Conservation (phyloP, 73 alveolate genomes). For the Durusdinium trenchii region DNA sequence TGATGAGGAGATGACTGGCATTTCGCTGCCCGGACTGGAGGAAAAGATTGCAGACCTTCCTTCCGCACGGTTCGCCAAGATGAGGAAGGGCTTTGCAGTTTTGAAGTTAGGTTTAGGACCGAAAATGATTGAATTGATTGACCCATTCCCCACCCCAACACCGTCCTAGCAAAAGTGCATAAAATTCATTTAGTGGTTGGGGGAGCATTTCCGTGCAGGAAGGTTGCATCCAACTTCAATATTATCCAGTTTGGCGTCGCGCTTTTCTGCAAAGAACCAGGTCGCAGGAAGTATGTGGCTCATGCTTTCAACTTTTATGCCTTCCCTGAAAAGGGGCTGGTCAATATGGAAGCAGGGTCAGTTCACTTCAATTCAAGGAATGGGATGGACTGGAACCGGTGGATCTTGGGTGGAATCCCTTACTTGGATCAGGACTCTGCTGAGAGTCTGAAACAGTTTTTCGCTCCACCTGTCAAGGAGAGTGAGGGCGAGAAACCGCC, state of each 20-base stretch:
- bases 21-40: slow-evolving; percentile 54
- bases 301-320: slow-evolving; percentile 63
- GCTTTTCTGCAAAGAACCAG: slow-evolving; percentile 1
- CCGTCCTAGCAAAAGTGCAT: not conserved
- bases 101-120: not conserved
- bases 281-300: not conserved
- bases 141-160: not conserved
- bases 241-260: slow-evolving; percentile 83
- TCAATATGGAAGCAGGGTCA: slow-evolving; percentile 80
- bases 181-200: not conserved
- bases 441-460: not conserved
- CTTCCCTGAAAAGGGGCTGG: slow-evolving; percentile 49
- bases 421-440: slow-evolving; percentile 58
- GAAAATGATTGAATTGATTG: not conserved
- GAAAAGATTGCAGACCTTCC: slow-evolving; percentile 33
- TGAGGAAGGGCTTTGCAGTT: not conserved
- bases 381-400: slow-evolving; percentile 80
- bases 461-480: not conserved
- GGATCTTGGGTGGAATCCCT: slow-evolving; percentile 82
- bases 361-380: slow-evolving; percentile 79
- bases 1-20: slow-evolving; percentile 83
- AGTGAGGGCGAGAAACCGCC: not conserved
- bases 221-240: slow-evolving; percentile 48
- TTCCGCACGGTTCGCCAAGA: slow-evolving; percentile 6
- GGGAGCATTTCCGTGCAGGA: not conserved